Evolutionary conservation across 2,329 filamentous ascomycete genomes (phyloP).

Genomic region (Aspergillus fructus): DNA sequence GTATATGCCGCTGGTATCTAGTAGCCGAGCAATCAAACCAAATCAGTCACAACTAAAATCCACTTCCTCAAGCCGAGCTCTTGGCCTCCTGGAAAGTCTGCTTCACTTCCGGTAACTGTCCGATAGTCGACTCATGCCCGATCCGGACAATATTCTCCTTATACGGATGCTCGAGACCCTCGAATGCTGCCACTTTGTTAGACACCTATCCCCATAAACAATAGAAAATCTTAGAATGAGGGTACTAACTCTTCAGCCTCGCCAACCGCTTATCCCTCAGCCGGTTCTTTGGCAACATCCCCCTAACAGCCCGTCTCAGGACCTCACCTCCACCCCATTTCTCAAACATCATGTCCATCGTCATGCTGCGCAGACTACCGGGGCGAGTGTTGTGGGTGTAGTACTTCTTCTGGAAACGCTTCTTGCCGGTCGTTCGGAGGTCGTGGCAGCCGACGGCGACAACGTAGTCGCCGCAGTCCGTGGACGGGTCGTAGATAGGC

Average conservation of each 20-base stretch:
- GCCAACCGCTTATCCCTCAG: constrained; percentile 83
- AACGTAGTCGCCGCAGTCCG: constrained; percentile 98
- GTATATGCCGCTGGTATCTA: constrained; percentile 15
- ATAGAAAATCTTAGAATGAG: neutral
- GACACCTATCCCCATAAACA: neutral
- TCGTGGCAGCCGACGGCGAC: constrained; percentile 88
- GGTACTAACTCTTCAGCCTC: constrained; percentile 69
- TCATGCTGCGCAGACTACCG: constrained; percentile 81
- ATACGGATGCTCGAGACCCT: constrained; percentile 89
- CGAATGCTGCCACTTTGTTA: constrained; percentile 63
- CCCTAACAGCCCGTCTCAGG: constrained; percentile 84
- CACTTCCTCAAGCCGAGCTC: constrained; percentile 20
- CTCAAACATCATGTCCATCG: constrained; percentile 90
- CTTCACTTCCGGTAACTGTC: constrained; percentile 35
- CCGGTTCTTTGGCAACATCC: constrained; percentile 97
- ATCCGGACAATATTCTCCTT: constrained; percentile 81
- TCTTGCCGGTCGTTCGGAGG: constrained; percentile 84
- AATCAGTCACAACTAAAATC: neutral
- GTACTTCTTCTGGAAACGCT: constrained; percentile 92
- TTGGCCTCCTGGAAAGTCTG: constrained; percentile 37
- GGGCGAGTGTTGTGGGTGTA: constrained; percentile 92
- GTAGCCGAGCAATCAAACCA: constrained; percentile 9
- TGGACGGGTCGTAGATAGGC: constrained; percentile 94
- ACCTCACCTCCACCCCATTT: constrained; percentile 95
- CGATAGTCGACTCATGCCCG: constrained; percentile 52